Conservation (phyloP, 305 asterid species). For the Stenogyne calaminthoides region DNA sequence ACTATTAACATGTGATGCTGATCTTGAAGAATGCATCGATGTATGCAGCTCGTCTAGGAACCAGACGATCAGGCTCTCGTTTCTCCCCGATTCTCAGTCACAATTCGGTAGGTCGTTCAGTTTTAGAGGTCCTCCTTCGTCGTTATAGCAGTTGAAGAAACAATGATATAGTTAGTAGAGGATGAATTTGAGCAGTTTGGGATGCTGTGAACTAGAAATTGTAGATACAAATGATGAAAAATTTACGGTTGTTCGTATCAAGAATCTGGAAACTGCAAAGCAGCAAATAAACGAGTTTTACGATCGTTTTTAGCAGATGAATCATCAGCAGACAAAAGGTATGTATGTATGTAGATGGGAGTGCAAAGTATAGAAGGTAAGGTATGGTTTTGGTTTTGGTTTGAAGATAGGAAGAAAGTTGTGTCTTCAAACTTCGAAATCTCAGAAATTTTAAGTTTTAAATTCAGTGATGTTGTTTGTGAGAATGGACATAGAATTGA, state of each 20-base stretch:
- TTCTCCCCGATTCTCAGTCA: constrained; percentile 42
- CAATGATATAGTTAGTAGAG: not conserved
- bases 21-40: constrained; percentile 79
- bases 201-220: not conserved
- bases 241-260: constrained; percentile 29
- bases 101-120: constrained; percentile 52
- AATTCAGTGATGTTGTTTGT: constrained; percentile 10
- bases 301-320: not conserved
- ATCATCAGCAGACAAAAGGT: constrained; percentile 10
- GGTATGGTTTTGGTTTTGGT: constrained; percentile 6
- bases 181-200: constrained; percentile 19
- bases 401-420: not conserved
- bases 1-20: constrained; percentile 81
- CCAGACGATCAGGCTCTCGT: constrained; percentile 64
- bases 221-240: constrained; percentile 34
- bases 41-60: constrained; percentile 47
- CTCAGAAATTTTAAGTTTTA: constrained; percentile 3
- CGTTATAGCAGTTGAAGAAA: constrained; percentile 23
- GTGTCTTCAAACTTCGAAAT: not conserved
- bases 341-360: not conserved
- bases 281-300: not conserved
- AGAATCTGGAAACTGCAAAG: constrained; percentile 8
- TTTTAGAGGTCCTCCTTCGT: constrained; percentile 35
- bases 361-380: constrained; percentile 1
- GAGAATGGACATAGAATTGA: constrained; percentile 7